Base-by-base conservation (phyloP, 192 early-diverging fungal species). In the Coemansia sp. region DNA sequence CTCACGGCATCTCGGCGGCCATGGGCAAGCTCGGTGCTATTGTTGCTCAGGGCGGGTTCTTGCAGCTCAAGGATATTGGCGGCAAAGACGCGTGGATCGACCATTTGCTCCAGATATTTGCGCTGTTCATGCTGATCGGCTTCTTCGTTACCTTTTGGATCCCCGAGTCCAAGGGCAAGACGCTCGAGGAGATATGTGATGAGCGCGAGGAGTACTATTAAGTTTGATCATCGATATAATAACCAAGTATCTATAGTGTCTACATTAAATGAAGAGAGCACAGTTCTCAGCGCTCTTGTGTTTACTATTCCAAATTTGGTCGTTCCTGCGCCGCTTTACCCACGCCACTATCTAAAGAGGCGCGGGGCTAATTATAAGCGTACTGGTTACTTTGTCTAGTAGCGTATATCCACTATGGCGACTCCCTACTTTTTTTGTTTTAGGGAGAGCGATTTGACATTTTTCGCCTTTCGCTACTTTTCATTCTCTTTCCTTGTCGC, bases 1-100 rank as follows among this genome's bases (percentile, higher is more conserved):
- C 87, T 32, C 91, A 92, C 61, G 92, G 92, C 64, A 92, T 93
- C 45, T 89, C 90, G 10, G 92, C 92, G 14, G 92, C 90, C 27
- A 76, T 87, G 11, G 92, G 92, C 36, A 93, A 93, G 64, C 37
- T 90, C 11, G 92, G 92, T 32, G 89, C 91, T 41, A 87, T 93
- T 60, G 65, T 89, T 46, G 89, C 91, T 4, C 89, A 89, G 71
- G 78, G 89, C 70, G 89, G 86, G 11, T 92, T 93, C 67, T 73
- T 85, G 25, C 76, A 82, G 40, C 77, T 93, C 38, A 87, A 88
- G 58, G 87, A 91, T 59, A 83, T 83, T 66, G 89, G 89, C 62
- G 90, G 90, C 12, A 47, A 69, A 17, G 79, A 88, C 54, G 66
- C 46, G 1, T 90, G 76, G 58, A 83, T 91, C 42, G 59, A 84